A percentile compares a stretch with the other conserved stretches of the same genome.
phyloP scores from a whole-genome alignment of 805 yeast species.

The Priceomyces medius region DNA sequence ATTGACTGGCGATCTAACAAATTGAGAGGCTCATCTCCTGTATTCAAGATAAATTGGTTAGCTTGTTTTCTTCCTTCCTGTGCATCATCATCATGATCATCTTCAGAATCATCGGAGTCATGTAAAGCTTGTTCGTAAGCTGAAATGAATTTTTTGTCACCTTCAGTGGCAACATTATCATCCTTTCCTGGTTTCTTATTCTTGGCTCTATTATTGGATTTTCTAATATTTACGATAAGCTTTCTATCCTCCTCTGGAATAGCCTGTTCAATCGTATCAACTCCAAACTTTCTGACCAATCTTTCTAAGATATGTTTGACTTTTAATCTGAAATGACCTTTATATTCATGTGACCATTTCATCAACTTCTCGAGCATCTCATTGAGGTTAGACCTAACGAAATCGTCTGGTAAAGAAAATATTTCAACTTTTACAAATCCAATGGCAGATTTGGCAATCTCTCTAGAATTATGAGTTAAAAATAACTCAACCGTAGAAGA shows the following conservation, averaged over 20 bases:
- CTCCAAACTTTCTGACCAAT: conserved; percentile 85
- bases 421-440: conserved; percentile 93
- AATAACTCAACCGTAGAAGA: conserved; percentile 86
- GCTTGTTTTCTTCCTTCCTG: conserved; percentile 33
- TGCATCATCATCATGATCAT: conserved; percentile 53
- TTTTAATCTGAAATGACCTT: conserved; percentile 89
- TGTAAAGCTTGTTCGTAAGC: conserved; percentile 93
- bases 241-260: conserved; percentile 92
- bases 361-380: conserved; percentile 69
- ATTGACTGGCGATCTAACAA: conserved; percentile 80
- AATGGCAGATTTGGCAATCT: conserved; percentile 89
- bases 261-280: conserved; percentile 71
- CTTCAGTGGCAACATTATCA: conserved; percentile 15
- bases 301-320: conserved; percentile 93
- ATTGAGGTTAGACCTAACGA: conserved; percentile 63
- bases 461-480: conserved; percentile 86
- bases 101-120: conserved; percentile 63
- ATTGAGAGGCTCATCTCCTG: conserved; percentile 79
- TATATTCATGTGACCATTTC: conserved; percentile 94
- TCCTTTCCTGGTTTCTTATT: conserved; percentile 53
- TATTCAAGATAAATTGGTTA: conserved; percentile 72
- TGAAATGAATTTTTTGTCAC: conserved; percentile 61
- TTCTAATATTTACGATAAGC: conserved; percentile 79
- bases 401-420: conserved; percentile 74
- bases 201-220: conserved; percentile 80